Base-by-base conservation (phyloP, 106 monocot genomes). In the Phalaenopsis aphrodite region DNA sequence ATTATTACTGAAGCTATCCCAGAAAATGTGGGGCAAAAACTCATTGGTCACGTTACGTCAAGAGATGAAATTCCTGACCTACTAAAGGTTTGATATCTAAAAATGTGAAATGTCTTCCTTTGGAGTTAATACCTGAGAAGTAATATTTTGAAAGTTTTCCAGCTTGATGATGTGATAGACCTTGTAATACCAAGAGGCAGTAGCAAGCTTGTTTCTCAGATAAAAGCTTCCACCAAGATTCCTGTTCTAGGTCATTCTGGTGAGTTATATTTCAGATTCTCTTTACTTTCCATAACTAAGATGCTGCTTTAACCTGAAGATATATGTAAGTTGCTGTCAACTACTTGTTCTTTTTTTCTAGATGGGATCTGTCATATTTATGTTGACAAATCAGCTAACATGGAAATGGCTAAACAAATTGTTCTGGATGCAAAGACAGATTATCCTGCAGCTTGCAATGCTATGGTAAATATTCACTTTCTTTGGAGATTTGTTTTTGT, bases 91-190 rank as follows among this genome's bases (percentile, higher is more conserved):
- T 80, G 88, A 42, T 77, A 68, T 42, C 41, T 10, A 58, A 8
- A 19, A 57, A 61, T 4, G 66, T 64, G 78, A 78, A 78, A 79
- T 24, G 0, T 2, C 0, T 8, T 16, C 12, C 17, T 69, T 38
- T 47, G 3, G 41, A 41, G 5, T 14, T 45, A 7, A 76, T 36
- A 18, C 72, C 41, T 19, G 14, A 74, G n/a, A 64, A 48, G 48
- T 24, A 30, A 41, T 61, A 41, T 11, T n/a, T 66, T 24, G 30
- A 43, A 77, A 55, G 47, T 5, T 79, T 79, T 84, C 7, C 91
- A 96, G 96, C 96, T 96, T 56, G 96, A 96, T 90, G 94, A 96
- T 90, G 96, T 96, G 43, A 96, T 96, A 68, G 98, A 98, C 88
- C 94, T 98, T 76, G 98, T 98, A 55, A 98, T 96, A 38, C 96